phyloP scores from a whole-genome alignment of 768 basidiomycete genomes.

The Clitopilus hobsonii region DNA sequence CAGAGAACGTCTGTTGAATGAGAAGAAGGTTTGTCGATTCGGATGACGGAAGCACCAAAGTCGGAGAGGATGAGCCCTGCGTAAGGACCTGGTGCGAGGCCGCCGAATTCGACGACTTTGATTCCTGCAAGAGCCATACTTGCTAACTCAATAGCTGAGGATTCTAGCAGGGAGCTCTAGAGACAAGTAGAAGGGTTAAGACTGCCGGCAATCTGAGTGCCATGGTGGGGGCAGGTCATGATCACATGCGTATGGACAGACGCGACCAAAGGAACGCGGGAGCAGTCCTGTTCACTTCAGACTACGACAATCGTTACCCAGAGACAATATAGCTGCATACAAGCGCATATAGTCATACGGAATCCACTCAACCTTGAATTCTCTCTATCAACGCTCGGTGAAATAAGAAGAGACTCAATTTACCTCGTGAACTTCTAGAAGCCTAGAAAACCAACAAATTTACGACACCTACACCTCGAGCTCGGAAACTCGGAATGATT shows the following conservation, averaged over 20 bases:
- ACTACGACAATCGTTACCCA: too few relatives aligned
- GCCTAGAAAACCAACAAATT: too few relatives aligned
- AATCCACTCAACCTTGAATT: too few relatives aligned
- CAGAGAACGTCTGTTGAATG: slow-evolving; percentile 48
- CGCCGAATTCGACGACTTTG: slow-evolving; percentile 26
- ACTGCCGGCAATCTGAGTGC: background rate
- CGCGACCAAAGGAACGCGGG: background rate
- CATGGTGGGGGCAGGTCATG: background rate
- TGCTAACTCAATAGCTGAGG: background rate
- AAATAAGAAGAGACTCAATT: too few relatives aligned
- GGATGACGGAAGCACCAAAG: slow-evolving; percentile 72
- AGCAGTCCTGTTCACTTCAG: background rate
- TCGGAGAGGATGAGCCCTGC: slow-evolving; percentile 75
- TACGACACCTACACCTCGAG: background rate
- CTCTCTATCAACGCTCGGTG: too few relatives aligned
- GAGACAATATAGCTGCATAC: too few relatives aligned
- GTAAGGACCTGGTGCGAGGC: slow-evolving; percentile 79
- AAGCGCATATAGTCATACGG: too few relatives aligned
- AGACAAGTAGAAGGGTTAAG: too few relatives aligned
- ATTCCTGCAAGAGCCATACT: slow-evolving; percentile 16
- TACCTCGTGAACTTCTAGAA: too few relatives aligned
- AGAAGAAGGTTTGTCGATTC: slow-evolving; percentile 61
- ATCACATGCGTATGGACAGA: background rate
- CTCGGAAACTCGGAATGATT: background rate
- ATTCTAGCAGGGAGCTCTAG: too few relatives aligned